Base-by-base conservation (phyloP, 2,329 filamentous ascomycete species). In the Colletotrichum orbiculare region DNA sequence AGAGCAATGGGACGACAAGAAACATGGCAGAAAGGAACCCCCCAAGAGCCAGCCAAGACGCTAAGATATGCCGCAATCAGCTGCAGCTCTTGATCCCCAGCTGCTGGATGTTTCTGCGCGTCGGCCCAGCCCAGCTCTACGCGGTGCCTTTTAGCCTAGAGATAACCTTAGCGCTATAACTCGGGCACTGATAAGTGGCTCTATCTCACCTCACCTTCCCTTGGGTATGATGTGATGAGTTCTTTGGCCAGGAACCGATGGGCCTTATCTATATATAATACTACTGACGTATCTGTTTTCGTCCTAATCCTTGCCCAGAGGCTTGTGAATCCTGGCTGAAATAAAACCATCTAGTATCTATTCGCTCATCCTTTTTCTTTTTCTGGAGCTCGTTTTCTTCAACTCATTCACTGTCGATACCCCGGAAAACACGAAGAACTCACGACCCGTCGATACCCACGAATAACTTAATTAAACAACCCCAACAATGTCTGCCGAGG, bases 401-500 rank as follows among this genome's bases (percentile, higher is more conserved):
- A 53, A 11, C 17, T n/a, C 15, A 34, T 11, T 42, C 42, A 33
- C 41, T 10, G 49, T 12, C 15, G 38, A 41, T 58, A 33, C n/a
- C 57, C 8, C 38, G 15, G 37, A 39, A 15, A 52, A 12, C 54
- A 48, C 25, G 33, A 54, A 53, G 15, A 17, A 17, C 17, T 8
- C 11, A 15, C 46, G 43, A 37, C 11, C 15, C 17, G 17, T 42
- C 58, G 11, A 7, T 15, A 12, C 38, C 25, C 35, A 59, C 47
- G 25, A 25, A 25, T 25, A 25, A 4, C 25, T 1, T 25, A 25
- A 25, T 8, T 25, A 49, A 6, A 48, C 4, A n/a, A 9, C 7
- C 38, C 15, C 13, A n/a, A 71, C 65, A 25, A 81, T 80, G 76
- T 70, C 71, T 12, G 69, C 77, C 56, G 85, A 87, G 73, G 82